phyloP scores from a whole-genome alignment of 768 basidiomycete genomes.

The Chlorophyllum brunneum region DNA sequence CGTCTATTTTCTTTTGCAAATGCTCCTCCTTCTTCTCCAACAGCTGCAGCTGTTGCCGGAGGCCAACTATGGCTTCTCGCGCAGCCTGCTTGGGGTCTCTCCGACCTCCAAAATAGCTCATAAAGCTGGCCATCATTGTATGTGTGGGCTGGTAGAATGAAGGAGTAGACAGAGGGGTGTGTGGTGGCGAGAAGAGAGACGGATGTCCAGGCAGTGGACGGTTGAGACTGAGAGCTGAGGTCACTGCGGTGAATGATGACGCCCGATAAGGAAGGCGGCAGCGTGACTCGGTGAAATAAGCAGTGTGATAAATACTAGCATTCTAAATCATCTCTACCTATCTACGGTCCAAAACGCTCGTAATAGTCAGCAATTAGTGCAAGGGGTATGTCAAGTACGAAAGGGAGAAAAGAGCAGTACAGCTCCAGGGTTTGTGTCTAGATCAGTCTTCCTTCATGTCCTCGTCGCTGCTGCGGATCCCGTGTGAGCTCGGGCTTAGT shows the following conservation, averaged over 20 bases:
- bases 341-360: background rate
- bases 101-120: constrained; percentile 87
- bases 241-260: constrained; percentile 11
- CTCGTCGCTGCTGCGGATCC: background rate
- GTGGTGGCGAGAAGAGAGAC: constrained; percentile 8
- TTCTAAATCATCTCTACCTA: background rate
- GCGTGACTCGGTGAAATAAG: constrained; percentile 10
- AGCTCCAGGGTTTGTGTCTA: background rate
- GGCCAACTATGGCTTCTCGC: constrained; percentile 87
- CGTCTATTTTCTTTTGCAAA: constrained; percentile 94
- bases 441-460: constrained; percentile 8
- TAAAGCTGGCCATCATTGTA: constrained; percentile 68
- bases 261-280: constrained; percentile 25
- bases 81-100: constrained; percentile 82
- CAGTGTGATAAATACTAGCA: background rate
- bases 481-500: background rate
- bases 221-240: background rate
- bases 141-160: background rate
- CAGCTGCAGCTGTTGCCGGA: constrained; percentile 93
- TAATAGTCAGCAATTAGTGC: background rate
- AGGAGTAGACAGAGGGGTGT: constrained; percentile 9
- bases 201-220: background rate
- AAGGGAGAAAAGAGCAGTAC: background rate
- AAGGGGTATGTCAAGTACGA: background rate
- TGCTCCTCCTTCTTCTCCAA: constrained; percentile 99